Base-by-base conservation (phyloP, 2,329 filamentous ascomycete genomes). In the Aureobasidium leucospermi region DNA sequence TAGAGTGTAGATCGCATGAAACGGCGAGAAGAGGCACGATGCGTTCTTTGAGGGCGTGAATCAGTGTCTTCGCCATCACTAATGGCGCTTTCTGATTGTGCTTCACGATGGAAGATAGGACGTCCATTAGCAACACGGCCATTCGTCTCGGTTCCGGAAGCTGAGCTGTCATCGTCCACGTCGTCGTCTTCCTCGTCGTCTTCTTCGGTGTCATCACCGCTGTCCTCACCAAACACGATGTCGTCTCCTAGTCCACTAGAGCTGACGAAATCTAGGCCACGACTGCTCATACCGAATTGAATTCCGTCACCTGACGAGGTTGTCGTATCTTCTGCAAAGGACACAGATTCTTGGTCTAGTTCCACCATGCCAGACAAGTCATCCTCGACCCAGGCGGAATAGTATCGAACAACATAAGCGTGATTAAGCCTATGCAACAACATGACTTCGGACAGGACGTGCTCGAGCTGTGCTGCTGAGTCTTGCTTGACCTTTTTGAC, bases 401-500 rank as follows among this genome's bases (percentile, higher is more conserved):
- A 96, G 71, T 99, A 99, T 47, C 94, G 85, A 60, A 96, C 90
- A 16, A 88, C 84, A 65, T 85, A 85, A 3, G 92, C 92, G 72
- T 97, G 93, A 67, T 95, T 96, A 60, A 99, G 81, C 61, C 90
- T 85, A n/a, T 93, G 96, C 15, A 99, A 79, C 8, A 97, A 76
- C 70, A 92, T 87, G 42, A 96, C 93, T 71, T 94, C 89, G 58
- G 89, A 90, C 29, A 93, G 71, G 11, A 92, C 86, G 69, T 96
- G 89, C 0, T 88, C 92, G 41, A 97, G 78, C 61, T 81, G 68
- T 5, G 80, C 78, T 10, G 86, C 81, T 1, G 90, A 90, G 55
- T 87, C 86, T 65, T 94, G 89, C 1, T 86, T 90, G 63, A 99
- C 94, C 71, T 97, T 96, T 73, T 99, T 99, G 70, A 99, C 89